phyloP scores from a whole-genome alignment of 208 protist species.

The Acanthamoeba sp. region DNA sequence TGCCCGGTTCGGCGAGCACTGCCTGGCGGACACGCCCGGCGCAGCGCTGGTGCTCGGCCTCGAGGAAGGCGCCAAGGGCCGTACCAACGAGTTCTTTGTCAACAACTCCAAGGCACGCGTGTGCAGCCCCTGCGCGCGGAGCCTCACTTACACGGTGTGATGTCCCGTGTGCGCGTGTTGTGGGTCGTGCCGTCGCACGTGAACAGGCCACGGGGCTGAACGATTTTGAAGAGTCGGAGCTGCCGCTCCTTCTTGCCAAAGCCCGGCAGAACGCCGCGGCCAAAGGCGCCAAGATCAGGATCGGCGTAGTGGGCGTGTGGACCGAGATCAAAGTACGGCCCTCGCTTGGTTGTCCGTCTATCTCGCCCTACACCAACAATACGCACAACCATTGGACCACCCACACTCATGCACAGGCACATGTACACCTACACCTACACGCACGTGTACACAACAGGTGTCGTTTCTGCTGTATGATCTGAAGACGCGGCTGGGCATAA shows the following conservation, averaged over 20 bases:
- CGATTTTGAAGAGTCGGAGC: slow-evolving; percentile 34
- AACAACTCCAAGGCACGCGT: background rate
- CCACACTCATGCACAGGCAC: no score
- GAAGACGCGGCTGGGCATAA: background rate
- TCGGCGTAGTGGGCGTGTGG: slow-evolving; percentile 58
- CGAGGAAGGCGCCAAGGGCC: slow-evolving; percentile 24
- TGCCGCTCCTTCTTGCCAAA: background rate
- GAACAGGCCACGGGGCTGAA: slow-evolving; percentile 26
- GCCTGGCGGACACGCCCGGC: slow-evolving; percentile 15
- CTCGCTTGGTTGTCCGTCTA: no score
- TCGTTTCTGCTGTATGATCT: slow-evolving; percentile 59
- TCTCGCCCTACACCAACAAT: no score
- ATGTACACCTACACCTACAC: no score
- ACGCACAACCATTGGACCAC: no score
- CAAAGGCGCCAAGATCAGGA: slow-evolving; percentile 26
- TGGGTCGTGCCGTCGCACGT: background rate
- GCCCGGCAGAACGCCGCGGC: slow-evolving; percentile 11
- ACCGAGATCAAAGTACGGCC: slow-evolving; percentile 63
- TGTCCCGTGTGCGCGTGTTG: background rate
- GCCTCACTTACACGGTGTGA: no score
- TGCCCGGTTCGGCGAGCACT: background rate
- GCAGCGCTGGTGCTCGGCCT: slow-evolving; percentile 55
- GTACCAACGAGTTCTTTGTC: slow-evolving; percentile 60
- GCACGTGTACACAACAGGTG: background rate
- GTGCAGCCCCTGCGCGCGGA: background rate